These are phyloP conservation scores for Trichoderma atroviride DNA, from an alignment of 2,329 filamentous ascomycete genomes.

Conservation along the genomic window DNA sequence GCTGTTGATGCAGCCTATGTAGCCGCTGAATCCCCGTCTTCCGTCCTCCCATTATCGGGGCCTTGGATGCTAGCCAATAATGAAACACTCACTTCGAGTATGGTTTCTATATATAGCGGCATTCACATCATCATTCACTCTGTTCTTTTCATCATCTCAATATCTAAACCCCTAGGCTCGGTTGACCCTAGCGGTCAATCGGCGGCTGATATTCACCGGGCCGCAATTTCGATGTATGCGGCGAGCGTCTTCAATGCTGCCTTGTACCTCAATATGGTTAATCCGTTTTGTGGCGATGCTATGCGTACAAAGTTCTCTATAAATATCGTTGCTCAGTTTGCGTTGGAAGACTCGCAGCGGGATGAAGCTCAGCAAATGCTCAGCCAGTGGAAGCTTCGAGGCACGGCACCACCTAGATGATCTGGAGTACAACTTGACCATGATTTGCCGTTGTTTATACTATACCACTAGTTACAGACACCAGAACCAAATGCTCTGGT, in stretches of 20 bases:
- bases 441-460: neutral
- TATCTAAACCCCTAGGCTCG: neutral
- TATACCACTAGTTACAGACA: neutral
- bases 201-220: neutral
- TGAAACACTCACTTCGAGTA: constrained; percentile 13
- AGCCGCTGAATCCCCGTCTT: neutral
- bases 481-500: neutral
- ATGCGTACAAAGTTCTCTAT: neutral
- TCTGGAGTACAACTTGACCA: neutral
- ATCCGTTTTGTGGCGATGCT: constrained; percentile 20
- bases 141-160: constrained; percentile 9
- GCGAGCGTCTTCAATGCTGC: constrained; percentile 6
- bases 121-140: constrained; percentile 13
- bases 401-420: neutral
- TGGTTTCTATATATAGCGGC: constrained; percentile 16
- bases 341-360: constrained; percentile 18
- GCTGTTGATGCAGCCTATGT: neutral
- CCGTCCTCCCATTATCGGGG: neutral
- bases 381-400: neutral
- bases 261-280: constrained; percentile 5
- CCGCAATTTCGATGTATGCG: constrained; percentile 7
- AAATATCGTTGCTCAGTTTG: constrained; percentile 6
- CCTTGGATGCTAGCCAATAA: constrained; percentile 14
- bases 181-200: neutral
- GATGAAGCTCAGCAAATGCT: constrained; percentile 12